Evolutionary conservation across 2,329 filamentous ascomycete genomes (phyloP), one percentile per base, ranked within the genome.

Genomic region (Monosporascus sp.): DNA sequence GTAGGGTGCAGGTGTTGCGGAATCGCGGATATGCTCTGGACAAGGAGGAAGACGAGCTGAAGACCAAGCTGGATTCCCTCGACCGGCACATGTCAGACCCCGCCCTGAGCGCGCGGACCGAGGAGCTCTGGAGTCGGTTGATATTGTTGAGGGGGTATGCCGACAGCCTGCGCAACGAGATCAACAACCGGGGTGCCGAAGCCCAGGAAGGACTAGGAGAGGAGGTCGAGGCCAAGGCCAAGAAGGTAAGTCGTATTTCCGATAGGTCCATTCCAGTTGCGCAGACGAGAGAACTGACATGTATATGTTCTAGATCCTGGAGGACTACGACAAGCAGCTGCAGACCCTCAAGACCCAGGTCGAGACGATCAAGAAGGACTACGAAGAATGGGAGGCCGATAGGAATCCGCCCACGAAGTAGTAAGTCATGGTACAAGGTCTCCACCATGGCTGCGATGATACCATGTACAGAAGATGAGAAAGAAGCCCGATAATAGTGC

Each of bases 121-220:
- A 94, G 70, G 90, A 94, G 74, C 84, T 94, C 45, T 94, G 90
- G 90, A 91, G 89, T 59, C 78, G 90, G 46, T 82, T 94, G 73
- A 86, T 91, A 48, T 82, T 87, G 38, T 75, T 94, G 48, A 78
- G 88, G 59, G 87, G 88, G 56, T 84, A 90, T 59, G 86, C 88
- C 22, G 83, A 86, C 60, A 81, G 84, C 63, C 71, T 95, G 61
- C 86, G 87, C 65, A 83, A 82, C 62, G 89, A 94, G 74, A 79
- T 90, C 54, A 88, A 87, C 67, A 86, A 84, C 72, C 76, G 86
- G 52, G 82, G 84, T 2, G 73, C 77, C 26, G 74, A 78, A 51
- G 77, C 81, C 40, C 74, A 76, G 17, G 80, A 82, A 36, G 76
- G 79, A 1, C 71, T 92, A 53, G 84, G 86, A 46, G 85, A 88